phyloP scores from a whole-genome alignment of 2,329 filamentous ascomycete species.

The Dothiorella sarmentorum region DNA sequence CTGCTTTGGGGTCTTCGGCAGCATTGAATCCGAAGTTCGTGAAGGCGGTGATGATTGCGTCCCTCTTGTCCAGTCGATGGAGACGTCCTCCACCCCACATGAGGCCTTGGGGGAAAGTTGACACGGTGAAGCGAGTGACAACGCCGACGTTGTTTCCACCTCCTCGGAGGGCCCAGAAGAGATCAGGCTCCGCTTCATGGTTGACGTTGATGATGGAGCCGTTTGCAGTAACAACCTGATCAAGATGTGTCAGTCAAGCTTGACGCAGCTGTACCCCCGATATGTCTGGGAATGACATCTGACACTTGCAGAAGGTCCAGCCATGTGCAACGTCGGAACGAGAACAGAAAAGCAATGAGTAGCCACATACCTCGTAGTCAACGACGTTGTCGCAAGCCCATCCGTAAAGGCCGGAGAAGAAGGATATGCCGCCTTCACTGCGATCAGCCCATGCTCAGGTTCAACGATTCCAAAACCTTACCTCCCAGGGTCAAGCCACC shows the following conservation, averaged over 20 bases:
- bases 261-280: too few species aligned
- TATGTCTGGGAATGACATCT: too few species aligned
- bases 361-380: slow-evolving; percentile 31
- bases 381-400: slow-evolving; percentile 37
- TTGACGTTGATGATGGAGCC: slow-evolving; percentile 33
- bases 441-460: neutral
- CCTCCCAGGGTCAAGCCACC: slow-evolving; percentile 34
- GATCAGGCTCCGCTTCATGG: slow-evolving; percentile 23
- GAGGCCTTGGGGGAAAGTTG: slow-evolving; percentile 23
- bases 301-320: neutral
- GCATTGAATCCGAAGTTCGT: slow-evolving; percentile 27
- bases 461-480: slow-evolving; percentile 28
- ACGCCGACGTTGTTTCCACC: slow-evolving; percentile 35
- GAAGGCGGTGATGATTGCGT: slow-evolving; percentile 26
- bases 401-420: slow-evolving; percentile 29
- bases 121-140: slow-evolving; percentile 26
- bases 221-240: slow-evolving; percentile 28
- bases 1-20: slow-evolving; percentile 24
- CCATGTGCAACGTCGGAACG: slow-evolving; percentile 9
- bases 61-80: slow-evolving; percentile 19
- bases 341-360: slow-evolving; percentile 10
- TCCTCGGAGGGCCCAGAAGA: slow-evolving; percentile 40
- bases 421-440: slow-evolving; percentile 34
- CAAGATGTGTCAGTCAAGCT: slow-evolving; percentile 17
- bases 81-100: slow-evolving; percentile 30